Percentiles rank a stretch among this genome's conserved stretches.
Conservation (phyloP, 257 asterid genomes). For the Galeopsis tetrahit region DNA sequence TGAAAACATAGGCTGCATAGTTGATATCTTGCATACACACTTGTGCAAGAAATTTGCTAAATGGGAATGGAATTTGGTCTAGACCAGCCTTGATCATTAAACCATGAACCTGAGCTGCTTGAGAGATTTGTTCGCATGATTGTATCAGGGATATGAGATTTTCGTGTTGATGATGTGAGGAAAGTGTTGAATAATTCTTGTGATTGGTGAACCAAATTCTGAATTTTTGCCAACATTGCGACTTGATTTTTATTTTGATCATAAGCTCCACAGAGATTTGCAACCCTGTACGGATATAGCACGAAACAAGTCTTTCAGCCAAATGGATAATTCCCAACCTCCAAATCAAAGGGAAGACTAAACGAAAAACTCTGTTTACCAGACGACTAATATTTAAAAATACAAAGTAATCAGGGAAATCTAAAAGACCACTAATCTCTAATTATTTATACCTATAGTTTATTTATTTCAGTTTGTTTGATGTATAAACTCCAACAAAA, state of each 20-base stretch:
- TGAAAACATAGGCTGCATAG: conserved; percentile 59
- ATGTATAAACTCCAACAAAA: background rate
- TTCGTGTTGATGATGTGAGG: conserved; percentile 39
- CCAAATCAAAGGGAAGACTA: background rate
- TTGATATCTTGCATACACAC: conserved; percentile 44
- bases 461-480: background rate
- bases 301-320: background rate
- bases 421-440: background rate
- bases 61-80: conserved; percentile 50
- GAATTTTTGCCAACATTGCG: conserved; percentile 26
- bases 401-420: too few relatives aligned
- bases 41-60: conserved; percentile 68
- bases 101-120: conserved; percentile 59
- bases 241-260: conserved; percentile 31
- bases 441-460: background rate
- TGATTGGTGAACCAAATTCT: conserved; percentile 23
- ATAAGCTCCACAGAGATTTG: conserved; percentile 23
- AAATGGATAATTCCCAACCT: background rate
- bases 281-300: background rate
- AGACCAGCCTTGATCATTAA: conserved; percentile 63
- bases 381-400: too few relatives aligned
- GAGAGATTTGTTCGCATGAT: conserved; percentile 49
- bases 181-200: conserved; percentile 29
- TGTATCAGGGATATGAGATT: conserved; percentile 51
- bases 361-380: background rate